These are phyloP conservation scores for Sarcomyxa edulis DNA, from an alignment of 768 basidiomycete species.

Conservation along the genomic window DNA sequence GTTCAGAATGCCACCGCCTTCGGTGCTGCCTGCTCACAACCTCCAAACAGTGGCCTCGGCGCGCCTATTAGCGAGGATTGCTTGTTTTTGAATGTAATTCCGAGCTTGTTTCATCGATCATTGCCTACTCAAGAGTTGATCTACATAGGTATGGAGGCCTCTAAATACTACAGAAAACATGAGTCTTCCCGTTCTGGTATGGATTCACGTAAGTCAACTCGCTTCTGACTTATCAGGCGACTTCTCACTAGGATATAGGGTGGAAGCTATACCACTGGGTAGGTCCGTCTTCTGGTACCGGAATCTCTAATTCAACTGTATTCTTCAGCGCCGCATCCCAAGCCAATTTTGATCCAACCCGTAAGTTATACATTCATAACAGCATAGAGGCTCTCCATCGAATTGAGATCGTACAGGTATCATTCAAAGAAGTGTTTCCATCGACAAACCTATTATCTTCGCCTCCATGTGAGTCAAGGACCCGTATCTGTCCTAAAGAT, in stretches of 20 bases:
- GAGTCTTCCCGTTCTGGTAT: constrained; percentile 10
- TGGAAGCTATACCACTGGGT: background rate
- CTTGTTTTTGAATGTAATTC: constrained; percentile 44
- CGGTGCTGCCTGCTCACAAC: constrained; percentile 53
- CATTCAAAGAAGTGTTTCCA: constrained; percentile 39
- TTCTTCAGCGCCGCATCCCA: constrained; percentile 36
- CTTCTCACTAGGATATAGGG: background rate
- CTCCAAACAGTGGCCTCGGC: constrained; percentile 26
- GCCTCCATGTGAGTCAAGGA: constrained; percentile 36
- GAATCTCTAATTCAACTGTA: background rate
- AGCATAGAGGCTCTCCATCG: background rate
- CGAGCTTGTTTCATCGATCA: background rate
- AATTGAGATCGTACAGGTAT: constrained; percentile 30
- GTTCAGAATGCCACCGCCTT: constrained; percentile 41
- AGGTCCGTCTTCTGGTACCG: background rate
- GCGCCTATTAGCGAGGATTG: constrained; percentile 50
- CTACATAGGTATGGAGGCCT: constrained; percentile 13
- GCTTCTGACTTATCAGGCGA: background rate
- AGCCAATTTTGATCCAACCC: constrained; percentile 39
- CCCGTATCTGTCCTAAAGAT: background rate
- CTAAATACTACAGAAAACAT: constrained; percentile 6
- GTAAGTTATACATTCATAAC: constrained; percentile 27
- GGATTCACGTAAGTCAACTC: constrained; percentile 6
- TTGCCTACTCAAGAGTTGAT: background rate
- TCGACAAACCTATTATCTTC: constrained; percentile 51